Conservation (phyloP, 202 grass and related monocot species). For the Tripidium arundinaceum region DNA sequence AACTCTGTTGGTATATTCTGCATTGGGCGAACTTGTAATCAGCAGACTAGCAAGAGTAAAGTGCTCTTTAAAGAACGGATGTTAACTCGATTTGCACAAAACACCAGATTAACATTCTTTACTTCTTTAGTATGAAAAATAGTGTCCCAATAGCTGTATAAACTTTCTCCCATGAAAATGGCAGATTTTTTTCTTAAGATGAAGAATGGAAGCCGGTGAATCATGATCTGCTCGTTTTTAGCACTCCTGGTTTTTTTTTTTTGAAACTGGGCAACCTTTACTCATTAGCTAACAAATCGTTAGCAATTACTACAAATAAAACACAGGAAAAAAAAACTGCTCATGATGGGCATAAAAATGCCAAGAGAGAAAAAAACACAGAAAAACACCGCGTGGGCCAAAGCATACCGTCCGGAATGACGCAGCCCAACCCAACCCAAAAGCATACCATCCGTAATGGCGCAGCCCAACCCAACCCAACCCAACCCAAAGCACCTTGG, state of each 20-base stretch:
- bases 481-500: neutral
- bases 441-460: neutral
- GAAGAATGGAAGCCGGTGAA: neutral
- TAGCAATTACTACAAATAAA: neutral
- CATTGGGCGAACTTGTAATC: neutral
- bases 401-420: too few species aligned
- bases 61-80: neutral
- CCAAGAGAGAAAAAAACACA: neutral
- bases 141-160: neutral
- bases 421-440: too few species aligned
- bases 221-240: neutral
- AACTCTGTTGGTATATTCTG: neutral
- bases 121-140: neutral
- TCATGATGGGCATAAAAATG: neutral
- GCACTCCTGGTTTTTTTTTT: neutral
- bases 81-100: neutral
- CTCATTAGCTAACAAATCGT: too few species aligned
- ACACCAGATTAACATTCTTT: neutral
- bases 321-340: neutral
- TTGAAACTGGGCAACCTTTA: too few species aligned
- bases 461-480: constrained; percentile 30
- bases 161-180: neutral
- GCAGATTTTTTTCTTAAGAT: neutral
- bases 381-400: neutral
- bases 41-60: too few species aligned